A percentile compares a stretch with the other conserved stretches of the same genome.
Evolutionary conservation across 2,329 filamentous ascomycete genomes (phyloP).

Genomic region (Alternaria conjuncta): DNA sequence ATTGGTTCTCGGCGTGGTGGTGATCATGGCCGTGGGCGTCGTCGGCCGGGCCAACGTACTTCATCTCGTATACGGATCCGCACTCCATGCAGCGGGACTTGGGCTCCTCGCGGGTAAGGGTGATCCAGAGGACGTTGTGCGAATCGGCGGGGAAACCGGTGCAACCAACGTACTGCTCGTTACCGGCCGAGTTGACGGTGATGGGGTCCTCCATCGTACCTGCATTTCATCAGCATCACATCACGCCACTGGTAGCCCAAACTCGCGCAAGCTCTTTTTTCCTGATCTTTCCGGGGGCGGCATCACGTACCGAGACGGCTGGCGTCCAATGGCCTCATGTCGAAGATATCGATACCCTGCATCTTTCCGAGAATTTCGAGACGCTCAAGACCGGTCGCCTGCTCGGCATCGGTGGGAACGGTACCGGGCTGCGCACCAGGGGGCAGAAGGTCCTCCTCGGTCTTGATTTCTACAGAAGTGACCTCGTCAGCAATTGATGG

Average conservation of each 20-base stretch:
- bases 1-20: slow-evolving; percentile 54
- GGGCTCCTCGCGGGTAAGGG: slow-evolving; percentile 85
- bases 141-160: slow-evolving; percentile 93
- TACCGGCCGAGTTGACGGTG: slow-evolving; percentile 85
- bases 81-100: slow-evolving; percentile 96
- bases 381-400: slow-evolving; percentile 96
- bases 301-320: slow-evolving; percentile 75
- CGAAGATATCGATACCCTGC: slow-evolving; percentile 97
- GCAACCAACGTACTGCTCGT: slow-evolving; percentile 97
- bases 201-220: slow-evolving; percentile 89
- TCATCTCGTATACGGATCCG: slow-evolving; percentile 96
- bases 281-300: not conserved
- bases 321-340: slow-evolving; percentile 95
- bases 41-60: slow-evolving; percentile 86
- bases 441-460: slow-evolving; percentile 79
- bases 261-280: not conserved
- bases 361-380: slow-evolving; percentile 99
- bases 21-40: slow-evolving; percentile 67
- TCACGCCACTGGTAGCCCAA: not conserved
- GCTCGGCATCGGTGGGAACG: slow-evolving; percentile 92
- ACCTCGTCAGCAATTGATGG: slow-evolving; percentile 35
- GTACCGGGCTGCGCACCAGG: slow-evolving; percentile 83
- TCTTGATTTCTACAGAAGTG: slow-evolving; percentile 75
- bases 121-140: slow-evolving; percentile 89
- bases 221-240: slow-evolving; percentile 48